Base-by-base conservation (phyloP, 768 basidiomycete genomes). In the Mycena maculata region DNA sequence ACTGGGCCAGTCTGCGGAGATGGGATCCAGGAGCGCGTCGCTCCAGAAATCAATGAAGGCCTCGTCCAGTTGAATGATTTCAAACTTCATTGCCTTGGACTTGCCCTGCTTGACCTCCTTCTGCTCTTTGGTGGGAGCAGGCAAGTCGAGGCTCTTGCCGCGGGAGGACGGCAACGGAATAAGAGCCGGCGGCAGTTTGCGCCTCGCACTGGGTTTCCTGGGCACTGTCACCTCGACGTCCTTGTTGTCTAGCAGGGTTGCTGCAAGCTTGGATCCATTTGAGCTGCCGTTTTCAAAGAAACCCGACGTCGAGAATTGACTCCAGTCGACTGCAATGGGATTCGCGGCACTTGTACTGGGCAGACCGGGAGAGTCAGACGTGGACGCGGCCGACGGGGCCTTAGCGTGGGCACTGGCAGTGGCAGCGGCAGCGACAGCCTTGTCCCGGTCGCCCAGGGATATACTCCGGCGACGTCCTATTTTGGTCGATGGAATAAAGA, bases 21-120 rank as follows among this genome's bases (percentile, higher is more conserved):
- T 84, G 20, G 91, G 87, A 72, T 94, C 92, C 18, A 89, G 79
- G 33, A 93, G 74, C 2, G 91, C 85, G 72, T 94, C 92, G 55
- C 83, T 85, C 92, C 92, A 94, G 74, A 93, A 93, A 76, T 94
- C 92, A 59, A 93, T 78, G 75, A 94, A 94, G 1, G 92, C 91
- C 72, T 94, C 92, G 72, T 94, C 93, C 13, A 94, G 73, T 65
- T 88, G 84, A n/a, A 89, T 78, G 38, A 87, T 69, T 16, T 82
- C 78, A 13, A 90, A 76, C 11, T 78, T 76, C 0, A 83, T 82
- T 23, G 84, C 79, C 66, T 74, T 83, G n/a, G 83, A 80, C 27
- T 72, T 63, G 33, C 74, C 67, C 52, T 80, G 65, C 72, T 76
- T 62, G 71, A 76, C 52, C 44, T 70, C 69, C 33, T 72, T 71